Base-by-base conservation (phyloP, 139 green algal species). In the Picochlorum sp. region DNA sequence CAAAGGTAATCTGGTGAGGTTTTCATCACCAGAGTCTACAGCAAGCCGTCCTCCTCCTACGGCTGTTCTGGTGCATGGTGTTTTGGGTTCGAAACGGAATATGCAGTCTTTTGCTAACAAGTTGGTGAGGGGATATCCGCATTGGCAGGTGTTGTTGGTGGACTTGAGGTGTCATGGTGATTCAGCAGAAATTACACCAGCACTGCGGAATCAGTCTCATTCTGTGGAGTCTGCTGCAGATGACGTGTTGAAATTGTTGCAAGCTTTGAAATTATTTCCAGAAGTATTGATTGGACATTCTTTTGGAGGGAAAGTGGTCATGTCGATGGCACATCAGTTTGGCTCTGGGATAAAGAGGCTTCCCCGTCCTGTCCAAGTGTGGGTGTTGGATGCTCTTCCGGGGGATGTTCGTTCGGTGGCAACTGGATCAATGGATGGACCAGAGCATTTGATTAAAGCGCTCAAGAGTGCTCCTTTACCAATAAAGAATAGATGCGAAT, bases 161-260 rank as follows among this genome's bases (percentile, higher is more conserved):
- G 92, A 98, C 59, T 80, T 98, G 37, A 71, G 92, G 37, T 95
- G 86, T 78, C 92, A 98, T 70, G 92, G 92, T 9, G 85, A 94
- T 34, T 88, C 76, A 7, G 78, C 89, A 3, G 58, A n/a, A 8
- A 65, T 79, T 44, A 44, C 56, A 8, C 26, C 34, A 21, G 26
- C 50, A 10, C 52, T 67, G 28, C 32, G 23, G 1, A 71, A 63
- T 7, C 30, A 24, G n/a, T 75, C 83, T 18, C 75, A 91, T 65
- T 73, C 45, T 18, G 83, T 97, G 6, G 66, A 83, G 9, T 59
- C 73, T 18, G 69, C 88, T 28, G 86, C 88, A 11, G 54, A 50
- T 6, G 89, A 96, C 63, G 69, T 94, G 3, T 75, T 95, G 23
- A 54, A 18, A 3, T 72, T 96, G 50, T 83, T 95, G 24, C 64